phyloP scores from a whole-genome alignment of 345 rosid genomes.

The Arabidopsis arenosa region DNA sequence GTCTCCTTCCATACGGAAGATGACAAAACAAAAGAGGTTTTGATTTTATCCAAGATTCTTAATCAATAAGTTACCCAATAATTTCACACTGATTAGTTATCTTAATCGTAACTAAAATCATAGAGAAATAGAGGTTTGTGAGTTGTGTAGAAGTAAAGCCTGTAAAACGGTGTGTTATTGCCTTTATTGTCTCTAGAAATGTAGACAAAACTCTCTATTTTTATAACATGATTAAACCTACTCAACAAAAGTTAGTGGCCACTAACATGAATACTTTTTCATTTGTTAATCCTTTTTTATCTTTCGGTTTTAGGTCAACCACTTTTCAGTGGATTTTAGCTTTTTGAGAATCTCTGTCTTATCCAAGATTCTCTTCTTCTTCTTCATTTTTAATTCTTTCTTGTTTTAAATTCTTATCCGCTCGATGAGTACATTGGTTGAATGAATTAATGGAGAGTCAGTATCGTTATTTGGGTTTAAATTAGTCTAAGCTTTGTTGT shows the following conservation, averaged over 20 bases:
- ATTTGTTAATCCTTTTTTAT: background rate
- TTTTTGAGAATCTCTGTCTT: slow-evolving; percentile 42
- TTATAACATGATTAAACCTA: slow-evolving; percentile 27
- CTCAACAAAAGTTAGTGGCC: slow-evolving; percentile 42
- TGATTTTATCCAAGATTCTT: background rate
- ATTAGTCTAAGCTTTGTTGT: background rate
- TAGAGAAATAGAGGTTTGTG: slow-evolving; percentile 4
- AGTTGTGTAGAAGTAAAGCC: slow-evolving; percentile 35
- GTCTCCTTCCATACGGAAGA: slow-evolving; percentile 36
- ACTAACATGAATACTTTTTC: slow-evolving; percentile 29
- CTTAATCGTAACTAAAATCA: slow-evolving; percentile 29
- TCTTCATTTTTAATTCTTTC: background rate
- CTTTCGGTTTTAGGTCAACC: slow-evolving; percentile 43
- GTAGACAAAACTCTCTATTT: slow-evolving; percentile 23
- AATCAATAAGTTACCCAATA: slow-evolving; percentile 20
- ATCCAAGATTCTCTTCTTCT: slow-evolving; percentile 37
- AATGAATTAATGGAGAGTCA: slow-evolving; percentile 6
- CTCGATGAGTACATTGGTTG: slow-evolving; percentile 21
- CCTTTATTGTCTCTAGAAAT: slow-evolving; percentile 40
- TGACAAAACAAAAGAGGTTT: slow-evolving; percentile 28
- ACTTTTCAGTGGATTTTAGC: slow-evolving; percentile 33
- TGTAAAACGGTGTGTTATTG: slow-evolving; percentile 32
- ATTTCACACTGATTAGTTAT: slow-evolving; percentile 36
- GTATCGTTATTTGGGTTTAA: slow-evolving; percentile 10
- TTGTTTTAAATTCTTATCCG: background rate